Base-by-base conservation (phyloP, 257 asterid genomes). In the Gentiana dahurica region DNA sequence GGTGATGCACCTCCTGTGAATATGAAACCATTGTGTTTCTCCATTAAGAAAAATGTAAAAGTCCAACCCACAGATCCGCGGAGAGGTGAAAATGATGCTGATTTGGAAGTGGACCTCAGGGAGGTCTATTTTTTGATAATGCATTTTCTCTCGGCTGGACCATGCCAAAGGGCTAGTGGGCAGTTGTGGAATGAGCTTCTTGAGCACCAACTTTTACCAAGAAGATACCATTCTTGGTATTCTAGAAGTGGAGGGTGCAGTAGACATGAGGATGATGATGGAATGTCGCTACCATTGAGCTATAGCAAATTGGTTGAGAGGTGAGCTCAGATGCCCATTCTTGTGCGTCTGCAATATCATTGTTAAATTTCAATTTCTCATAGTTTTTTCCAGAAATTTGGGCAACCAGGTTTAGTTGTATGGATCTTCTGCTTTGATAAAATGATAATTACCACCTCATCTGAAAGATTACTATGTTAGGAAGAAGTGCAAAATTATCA, bases 101-200 rank as follows among this genome's bases (percentile, higher is more conserved):
- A 79, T 74, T 76, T 76, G 56, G 94, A 87, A 73, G 65, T 85
- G 62, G 95, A 91, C 73, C 80, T 87, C 71, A 77, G 89, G 71
- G 98, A 91, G 83, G 69, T 91, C n/a, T 87, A 84, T 73, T 87
- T 90, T 71, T 82, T 91, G 55, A 91, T 91, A 61, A 84, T 91
- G 96, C 98, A 91, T 82, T 91, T 91, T 74, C 81, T 91, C 63
- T 91, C 98, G 53, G 81, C 94, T 68, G 98, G 98, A 65, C 98
- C 95, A 51, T 85, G 95, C 73, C 95, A 82, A 79, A 78, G 89
- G 68, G 87, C 98, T 47, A 82, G 73, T 67, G 95, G 95, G 64
- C 96, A 87, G 75, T 69, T 91, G 60, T 85, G 95, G 98, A 87
- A 85, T 77, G 98, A 91, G 79, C 98, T 91, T 70, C 79, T 82